A percentile compares a stretch with the other conserved stretches of the same genome.
Conservation (phyloP, 1,284 basidiomycete species). For the Apiotrichum sp. region DNA sequence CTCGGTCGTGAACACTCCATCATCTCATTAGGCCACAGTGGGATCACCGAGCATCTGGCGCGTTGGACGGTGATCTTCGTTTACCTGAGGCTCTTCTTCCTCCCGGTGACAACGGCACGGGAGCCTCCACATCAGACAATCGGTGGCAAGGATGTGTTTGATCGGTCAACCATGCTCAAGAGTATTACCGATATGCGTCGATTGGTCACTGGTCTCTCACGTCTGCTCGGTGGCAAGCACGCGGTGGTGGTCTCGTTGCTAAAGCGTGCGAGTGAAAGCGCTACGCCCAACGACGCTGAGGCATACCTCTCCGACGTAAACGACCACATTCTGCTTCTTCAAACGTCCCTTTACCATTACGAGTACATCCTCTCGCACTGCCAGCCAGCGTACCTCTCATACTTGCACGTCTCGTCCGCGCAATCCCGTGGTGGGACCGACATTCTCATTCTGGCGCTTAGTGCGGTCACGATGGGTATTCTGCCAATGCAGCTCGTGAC, state of each 20-base stretch:
- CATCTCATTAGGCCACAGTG: neutral
- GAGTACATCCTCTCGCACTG: constrained; percentile 82
- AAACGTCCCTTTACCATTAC: constrained; percentile 78
- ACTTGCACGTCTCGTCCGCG: constrained; percentile 62
- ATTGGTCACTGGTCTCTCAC: constrained; percentile 72
- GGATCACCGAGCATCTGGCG: neutral
- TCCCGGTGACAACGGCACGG: constrained; percentile 23
- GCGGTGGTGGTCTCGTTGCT: constrained; percentile 75
- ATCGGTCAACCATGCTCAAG: constrained; percentile 51
- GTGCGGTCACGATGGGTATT: constrained; percentile 61
- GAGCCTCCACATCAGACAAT: constrained; percentile 16
- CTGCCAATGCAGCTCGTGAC: constrained; percentile 62
- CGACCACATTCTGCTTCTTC: constrained; percentile 85
- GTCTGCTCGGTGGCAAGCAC: constrained; percentile 72
- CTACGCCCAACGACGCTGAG: constrained; percentile 57
- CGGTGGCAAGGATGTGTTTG: constrained; percentile 28
- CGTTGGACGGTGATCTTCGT: constrained; percentile 5
- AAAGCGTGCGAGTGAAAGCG: constrained; percentile 57
- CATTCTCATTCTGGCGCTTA: constrained; percentile 62
- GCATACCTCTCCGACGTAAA: constrained; percentile 91
- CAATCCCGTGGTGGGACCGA: constrained; percentile 61
- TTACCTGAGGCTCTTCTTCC: constrained; percentile 36
- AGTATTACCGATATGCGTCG: constrained; percentile 76
- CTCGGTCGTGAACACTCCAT: neutral
- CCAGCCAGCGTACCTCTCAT: constrained; percentile 76